phyloP scores from a whole-genome alignment of 108 stramenopile genomes.

The Conticribra weissflogii region DNA sequence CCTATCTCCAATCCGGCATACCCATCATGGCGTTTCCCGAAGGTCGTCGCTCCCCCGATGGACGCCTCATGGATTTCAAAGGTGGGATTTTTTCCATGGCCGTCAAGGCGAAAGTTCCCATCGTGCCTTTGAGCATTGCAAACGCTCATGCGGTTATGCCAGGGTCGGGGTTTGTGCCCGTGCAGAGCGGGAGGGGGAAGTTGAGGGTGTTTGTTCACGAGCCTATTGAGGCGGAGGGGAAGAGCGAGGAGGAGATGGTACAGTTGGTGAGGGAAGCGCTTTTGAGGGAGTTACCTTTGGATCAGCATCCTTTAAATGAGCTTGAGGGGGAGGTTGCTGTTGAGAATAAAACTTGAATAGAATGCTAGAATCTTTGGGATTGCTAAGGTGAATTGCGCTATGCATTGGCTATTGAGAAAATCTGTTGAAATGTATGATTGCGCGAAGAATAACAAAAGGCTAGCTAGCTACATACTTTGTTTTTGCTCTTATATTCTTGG shows the following conservation, averaged over 20 bases:
- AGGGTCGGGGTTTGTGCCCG: slow-evolving; percentile 56
- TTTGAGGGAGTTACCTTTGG: slow-evolving; percentile 58
- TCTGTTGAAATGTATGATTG: too few species aligned
- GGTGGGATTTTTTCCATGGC: slow-evolving; percentile 82
- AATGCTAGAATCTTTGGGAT: too few species aligned
- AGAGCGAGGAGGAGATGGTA: slow-evolving; percentile 70
- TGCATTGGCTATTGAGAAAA: too few species aligned
- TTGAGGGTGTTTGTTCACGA: slow-evolving; percentile 77
- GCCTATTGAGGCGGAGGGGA: slow-evolving; percentile 61
- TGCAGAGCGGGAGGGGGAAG: slow-evolving; percentile 69
- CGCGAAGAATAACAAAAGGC: too few species aligned
- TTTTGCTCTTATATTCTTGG: too few species aligned
- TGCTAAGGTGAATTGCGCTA: too few species aligned
- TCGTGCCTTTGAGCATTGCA: slow-evolving; percentile 76
- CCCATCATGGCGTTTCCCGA: slow-evolving; percentile 89
- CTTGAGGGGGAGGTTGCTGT: background rate
- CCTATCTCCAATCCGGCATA: slow-evolving; percentile 66
- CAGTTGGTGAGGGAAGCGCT: slow-evolving; percentile 55
- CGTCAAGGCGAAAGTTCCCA: slow-evolving; percentile 73
- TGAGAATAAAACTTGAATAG: too few species aligned
- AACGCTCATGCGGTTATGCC: slow-evolving; percentile 84
- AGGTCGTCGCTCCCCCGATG: slow-evolving; percentile 71
- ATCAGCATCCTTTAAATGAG: slow-evolving; percentile 63
- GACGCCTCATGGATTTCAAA: slow-evolving; percentile 81
- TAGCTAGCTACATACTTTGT: too few species aligned